Evolutionary conservation across 2,329 filamentous ascomycete genomes (phyloP).

Genomic region (Fusarium musae): DNA sequence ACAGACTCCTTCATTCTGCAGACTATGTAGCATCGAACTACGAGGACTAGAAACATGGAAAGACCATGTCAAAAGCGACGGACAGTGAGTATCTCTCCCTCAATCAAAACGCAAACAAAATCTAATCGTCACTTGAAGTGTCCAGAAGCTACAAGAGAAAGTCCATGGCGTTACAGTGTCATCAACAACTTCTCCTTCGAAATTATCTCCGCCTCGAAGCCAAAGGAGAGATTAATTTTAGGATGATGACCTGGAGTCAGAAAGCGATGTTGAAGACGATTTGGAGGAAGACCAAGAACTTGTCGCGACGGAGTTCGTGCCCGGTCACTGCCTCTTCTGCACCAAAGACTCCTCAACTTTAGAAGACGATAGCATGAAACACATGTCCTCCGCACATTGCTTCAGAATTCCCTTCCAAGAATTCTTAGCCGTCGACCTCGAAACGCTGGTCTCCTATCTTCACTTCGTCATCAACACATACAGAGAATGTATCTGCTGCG

Average conservation of each 20-base stretch:
- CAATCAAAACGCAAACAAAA: accelerated
- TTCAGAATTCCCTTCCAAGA: constrained; percentile 56
- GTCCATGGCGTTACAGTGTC: background rate
- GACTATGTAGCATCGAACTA: background rate
- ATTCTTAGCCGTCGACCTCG: constrained; percentile 56
- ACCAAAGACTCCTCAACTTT: background rate
- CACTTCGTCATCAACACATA: constrained; percentile 61
- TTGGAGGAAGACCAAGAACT: accelerated
- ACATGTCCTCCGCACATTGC: constrained; percentile 62
- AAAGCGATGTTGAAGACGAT: background rate
- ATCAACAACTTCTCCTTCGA: accelerated
- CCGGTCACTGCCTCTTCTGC: background rate
- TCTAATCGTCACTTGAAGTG: background rate
- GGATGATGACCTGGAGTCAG: accelerated
- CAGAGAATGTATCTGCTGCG: constrained; percentile 63
- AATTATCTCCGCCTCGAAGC: accelerated
- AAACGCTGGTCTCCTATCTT: constrained; percentile 59
- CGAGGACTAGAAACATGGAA: background rate
- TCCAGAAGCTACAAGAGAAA: background rate
- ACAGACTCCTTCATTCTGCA: background rate
- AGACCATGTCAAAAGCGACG: background rate
- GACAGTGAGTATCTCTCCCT: background rate
- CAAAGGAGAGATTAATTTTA: accelerated
- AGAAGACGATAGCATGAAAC: constrained; percentile 52
- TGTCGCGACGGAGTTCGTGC: background rate